These are phyloP conservation scores for Alliaria petiolata DNA, from an alignment of 345 rosid genomes.

Conservation along the genomic window DNA sequence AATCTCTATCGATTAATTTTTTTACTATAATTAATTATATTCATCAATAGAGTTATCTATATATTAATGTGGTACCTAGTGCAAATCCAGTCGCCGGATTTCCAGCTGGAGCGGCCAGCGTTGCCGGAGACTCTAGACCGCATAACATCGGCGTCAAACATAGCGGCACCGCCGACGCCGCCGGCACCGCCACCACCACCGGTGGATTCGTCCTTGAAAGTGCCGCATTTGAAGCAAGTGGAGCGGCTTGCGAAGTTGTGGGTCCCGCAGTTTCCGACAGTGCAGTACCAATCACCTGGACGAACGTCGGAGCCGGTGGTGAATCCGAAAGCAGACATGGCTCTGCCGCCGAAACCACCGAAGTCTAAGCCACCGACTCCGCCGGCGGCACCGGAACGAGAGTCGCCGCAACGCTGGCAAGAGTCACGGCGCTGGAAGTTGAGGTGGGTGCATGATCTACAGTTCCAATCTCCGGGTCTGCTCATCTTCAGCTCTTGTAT, in stretches of 20 bases:
- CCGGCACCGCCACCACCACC: conserved; percentile 33
- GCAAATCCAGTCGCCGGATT: conserved; percentile 93
- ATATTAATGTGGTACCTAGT: conserved; percentile 43
- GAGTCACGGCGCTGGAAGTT: conserved; percentile 88
- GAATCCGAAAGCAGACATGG: conserved; percentile 61
- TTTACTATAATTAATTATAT: too few species aligned
- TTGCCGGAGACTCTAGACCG: conserved; percentile 47
- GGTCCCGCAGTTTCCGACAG: conserved; percentile 75
- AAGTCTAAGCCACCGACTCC: conserved; percentile 50
- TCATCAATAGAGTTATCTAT: background rate
- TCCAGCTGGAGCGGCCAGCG: conserved; percentile 71
- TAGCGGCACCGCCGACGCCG: conserved; percentile 15
- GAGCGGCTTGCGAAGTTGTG: conserved; percentile 95
- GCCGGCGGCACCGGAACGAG: conserved; percentile 44
- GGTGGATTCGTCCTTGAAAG: conserved; percentile 58
- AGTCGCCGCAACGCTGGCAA: conserved; percentile 70
- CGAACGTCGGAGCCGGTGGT: conserved; percentile 83
- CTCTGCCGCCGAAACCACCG: conserved; percentile 45
- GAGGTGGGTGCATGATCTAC: conserved; percentile 72
- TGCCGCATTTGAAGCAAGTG: conserved; percentile 86
- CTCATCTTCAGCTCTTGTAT: conserved; percentile 42
- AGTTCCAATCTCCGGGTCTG: conserved; percentile 93
- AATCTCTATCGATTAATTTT: background rate
- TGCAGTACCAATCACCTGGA: conserved; percentile 96
- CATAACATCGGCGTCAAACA: conserved; percentile 43